Conservation (phyloP, 176 grass and related monocot genomes). For the Puya raimondii region DNA sequence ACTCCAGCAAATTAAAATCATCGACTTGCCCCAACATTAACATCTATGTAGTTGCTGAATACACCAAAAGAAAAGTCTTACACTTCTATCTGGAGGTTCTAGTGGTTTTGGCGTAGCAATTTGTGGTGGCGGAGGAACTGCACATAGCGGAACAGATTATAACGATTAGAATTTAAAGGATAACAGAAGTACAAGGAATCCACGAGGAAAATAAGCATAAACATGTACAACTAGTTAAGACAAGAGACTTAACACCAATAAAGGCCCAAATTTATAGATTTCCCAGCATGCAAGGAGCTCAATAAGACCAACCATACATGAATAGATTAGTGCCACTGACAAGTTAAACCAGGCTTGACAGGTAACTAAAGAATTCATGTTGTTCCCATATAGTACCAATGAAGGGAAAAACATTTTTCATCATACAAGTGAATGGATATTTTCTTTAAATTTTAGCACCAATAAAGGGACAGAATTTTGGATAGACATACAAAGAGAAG, state of each 20-base stretch:
- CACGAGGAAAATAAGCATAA: background rate
- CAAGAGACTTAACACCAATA: background rate
- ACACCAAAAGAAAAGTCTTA: slow-evolving; percentile 25
- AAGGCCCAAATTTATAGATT: background rate
- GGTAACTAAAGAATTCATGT: too few relatives aligned
- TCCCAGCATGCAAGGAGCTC: background rate
- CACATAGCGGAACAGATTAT: slow-evolving; percentile 22
- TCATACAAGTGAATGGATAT: too few relatives aligned
- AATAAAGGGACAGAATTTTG: too few relatives aligned
- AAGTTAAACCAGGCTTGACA: background rate
- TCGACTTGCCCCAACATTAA: background rate
- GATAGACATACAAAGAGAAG: too few relatives aligned
- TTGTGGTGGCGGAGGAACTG: slow-evolving; percentile 45
- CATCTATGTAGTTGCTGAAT: slow-evolving; percentile 5
- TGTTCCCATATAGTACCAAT: too few relatives aligned
- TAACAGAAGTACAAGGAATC: slow-evolving; percentile 6
- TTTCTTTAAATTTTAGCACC: too few relatives aligned
- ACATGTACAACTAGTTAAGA: background rate
- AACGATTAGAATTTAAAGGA: slow-evolving; percentile 11
- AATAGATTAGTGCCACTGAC: background rate
- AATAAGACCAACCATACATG: background rate
- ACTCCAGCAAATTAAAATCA: background rate
- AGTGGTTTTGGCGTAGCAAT: slow-evolving; percentile 30
- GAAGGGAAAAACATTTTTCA: too few relatives aligned
- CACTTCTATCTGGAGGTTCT: slow-evolving; percentile 16